These are phyloP conservation scores for Exutisphaerella laricina DNA, from an alignment of 2,329 filamentous ascomycete species.

Conservation along the genomic window DNA sequence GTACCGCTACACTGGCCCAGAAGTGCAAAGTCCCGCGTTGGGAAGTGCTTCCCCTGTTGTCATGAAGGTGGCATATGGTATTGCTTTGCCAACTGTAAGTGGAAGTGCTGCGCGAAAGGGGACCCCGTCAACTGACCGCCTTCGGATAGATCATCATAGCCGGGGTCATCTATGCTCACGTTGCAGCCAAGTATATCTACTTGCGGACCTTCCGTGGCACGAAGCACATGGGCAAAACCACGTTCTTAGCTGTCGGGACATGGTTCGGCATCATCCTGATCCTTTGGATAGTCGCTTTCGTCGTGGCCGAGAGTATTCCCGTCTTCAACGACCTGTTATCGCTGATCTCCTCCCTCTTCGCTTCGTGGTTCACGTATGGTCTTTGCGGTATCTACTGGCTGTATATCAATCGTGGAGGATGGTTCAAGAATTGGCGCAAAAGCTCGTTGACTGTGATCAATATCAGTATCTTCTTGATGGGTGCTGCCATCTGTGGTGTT, in stretches of 20 bases:
- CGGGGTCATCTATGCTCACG: constrained; percentile 63
- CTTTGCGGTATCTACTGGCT: constrained; percentile 23
- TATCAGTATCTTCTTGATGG: constrained; percentile 33
- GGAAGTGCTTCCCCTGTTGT: constrained; percentile 53
- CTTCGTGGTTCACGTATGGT: constrained; percentile 53
- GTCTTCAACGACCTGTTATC: constrained; percentile 63
- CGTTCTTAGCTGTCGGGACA: constrained; percentile 41
- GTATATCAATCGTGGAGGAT: constrained; percentile 43
- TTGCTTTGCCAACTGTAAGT: constrained; percentile 57
- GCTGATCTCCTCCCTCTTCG: constrained; percentile 56
- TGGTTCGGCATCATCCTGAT: constrained; percentile 55
- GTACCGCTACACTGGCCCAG: constrained; percentile 58
- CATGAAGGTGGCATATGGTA: constrained; percentile 60
- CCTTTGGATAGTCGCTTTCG: constrained; percentile 59
- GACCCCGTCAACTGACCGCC: too few species aligned
- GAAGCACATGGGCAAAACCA: constrained; percentile 38
- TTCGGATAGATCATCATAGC: constrained; percentile 61
- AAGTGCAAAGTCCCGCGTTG: constrained; percentile 60
- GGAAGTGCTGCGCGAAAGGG: too few species aligned
- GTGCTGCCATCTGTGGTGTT: constrained; percentile 27
- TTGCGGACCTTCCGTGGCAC: constrained; percentile 58
- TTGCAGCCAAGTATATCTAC: constrained; percentile 63
- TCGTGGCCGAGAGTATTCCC: constrained; percentile 66
- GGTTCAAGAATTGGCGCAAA: constrained; percentile 41
- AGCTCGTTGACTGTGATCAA: constrained; percentile 40